Evolutionary conservation across 1,139 yeast genomes (phyloP).

Genomic region (Martiniozyma asiatica): DNA sequence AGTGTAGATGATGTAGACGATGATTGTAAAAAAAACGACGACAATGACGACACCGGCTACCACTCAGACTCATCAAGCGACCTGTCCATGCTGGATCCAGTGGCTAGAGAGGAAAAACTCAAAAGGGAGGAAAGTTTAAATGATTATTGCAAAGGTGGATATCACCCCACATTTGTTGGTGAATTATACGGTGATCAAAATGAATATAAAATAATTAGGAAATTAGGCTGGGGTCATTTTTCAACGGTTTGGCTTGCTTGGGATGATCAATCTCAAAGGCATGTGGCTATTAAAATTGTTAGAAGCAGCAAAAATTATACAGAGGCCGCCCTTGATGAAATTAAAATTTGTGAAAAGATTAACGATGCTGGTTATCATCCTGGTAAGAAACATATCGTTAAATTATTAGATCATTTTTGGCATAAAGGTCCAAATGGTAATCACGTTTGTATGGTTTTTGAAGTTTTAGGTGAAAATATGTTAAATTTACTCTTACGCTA

Average conservation of each 20-base stretch:
- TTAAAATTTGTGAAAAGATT: conserved; percentile 41
- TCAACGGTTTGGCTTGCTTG: conserved; percentile 71
- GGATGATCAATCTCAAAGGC: conserved; percentile 35
- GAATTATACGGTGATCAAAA: conserved; percentile 48
- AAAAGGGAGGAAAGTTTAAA: conserved; percentile 46
- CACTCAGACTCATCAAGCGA: too few species aligned
- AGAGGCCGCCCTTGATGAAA: conserved; percentile 71
- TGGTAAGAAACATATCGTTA: conserved; percentile 56
- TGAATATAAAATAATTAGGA: conserved; percentile 50
- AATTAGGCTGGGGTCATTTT: conserved; percentile 76
- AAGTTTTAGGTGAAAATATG: conserved; percentile 69
- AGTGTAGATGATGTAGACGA: conserved; percentile 5
- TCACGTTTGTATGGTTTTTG: conserved; percentile 71
- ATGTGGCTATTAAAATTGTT: conserved; percentile 70
- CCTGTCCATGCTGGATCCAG: too few species aligned
- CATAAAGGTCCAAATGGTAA: conserved; percentile 66
- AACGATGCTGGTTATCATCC: conserved; percentile 30
- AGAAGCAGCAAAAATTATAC: conserved; percentile 60
- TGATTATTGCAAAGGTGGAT: conserved; percentile 67
- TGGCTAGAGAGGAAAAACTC: conserved; percentile 13
- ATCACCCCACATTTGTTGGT: conserved; percentile 67
- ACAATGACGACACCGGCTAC: too few species aligned
- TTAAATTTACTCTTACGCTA: conserved; percentile 52
- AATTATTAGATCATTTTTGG: conserved; percentile 51
- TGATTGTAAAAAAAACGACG: too few species aligned